These are phyloP conservation scores for Candida pseudofarinosa DNA, from an alignment of 805 yeast species.

Conservation along the genomic window DNA sequence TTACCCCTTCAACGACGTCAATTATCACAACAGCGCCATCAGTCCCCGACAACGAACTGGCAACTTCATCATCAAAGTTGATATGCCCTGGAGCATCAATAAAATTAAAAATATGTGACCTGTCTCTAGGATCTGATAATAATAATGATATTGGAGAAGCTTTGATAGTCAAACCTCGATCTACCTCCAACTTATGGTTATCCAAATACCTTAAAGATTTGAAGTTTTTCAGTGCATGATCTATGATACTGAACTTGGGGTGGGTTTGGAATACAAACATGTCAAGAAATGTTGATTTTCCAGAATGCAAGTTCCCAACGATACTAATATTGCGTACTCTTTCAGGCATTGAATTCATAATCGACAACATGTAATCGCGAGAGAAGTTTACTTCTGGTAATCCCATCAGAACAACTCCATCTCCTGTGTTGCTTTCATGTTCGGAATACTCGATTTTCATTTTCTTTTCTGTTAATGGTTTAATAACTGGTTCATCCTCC, in stretches of 20 bases:
- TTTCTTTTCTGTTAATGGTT: constrained; percentile 41
- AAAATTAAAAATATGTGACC: constrained; percentile 57
- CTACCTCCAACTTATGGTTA: constrained; percentile 62
- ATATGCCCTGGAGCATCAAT: constrained; percentile 92
- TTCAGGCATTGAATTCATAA: constrained; percentile 48
- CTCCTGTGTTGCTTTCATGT: constrained; percentile 9
- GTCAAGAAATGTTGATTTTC: constrained; percentile 80
- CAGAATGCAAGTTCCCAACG: constrained; percentile 79
- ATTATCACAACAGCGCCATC: constrained; percentile 70
- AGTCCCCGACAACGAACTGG: constrained; percentile 50
- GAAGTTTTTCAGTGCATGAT: constrained; percentile 32
- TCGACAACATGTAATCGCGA: constrained; percentile 54
- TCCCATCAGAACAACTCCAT: neutral
- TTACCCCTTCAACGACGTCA: constrained; percentile 84
- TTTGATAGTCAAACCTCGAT: constrained; percentile 67
- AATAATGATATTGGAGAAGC: constrained; percentile 59
- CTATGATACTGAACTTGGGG: constrained; percentile 19
- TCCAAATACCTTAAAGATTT: constrained; percentile 65
- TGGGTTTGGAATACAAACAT: constrained; percentile 66
- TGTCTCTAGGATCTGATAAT: constrained; percentile 45
- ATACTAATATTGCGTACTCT: constrained; percentile 71
- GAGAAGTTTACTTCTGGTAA: constrained; percentile 62
- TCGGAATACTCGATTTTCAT: constrained; percentile 39
- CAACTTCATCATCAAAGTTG: constrained; percentile 74
- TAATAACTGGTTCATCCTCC: constrained; percentile 58